Base-by-base conservation (phyloP, 768 basidiomycete species). In the Boletus tomentosulus region DNA sequence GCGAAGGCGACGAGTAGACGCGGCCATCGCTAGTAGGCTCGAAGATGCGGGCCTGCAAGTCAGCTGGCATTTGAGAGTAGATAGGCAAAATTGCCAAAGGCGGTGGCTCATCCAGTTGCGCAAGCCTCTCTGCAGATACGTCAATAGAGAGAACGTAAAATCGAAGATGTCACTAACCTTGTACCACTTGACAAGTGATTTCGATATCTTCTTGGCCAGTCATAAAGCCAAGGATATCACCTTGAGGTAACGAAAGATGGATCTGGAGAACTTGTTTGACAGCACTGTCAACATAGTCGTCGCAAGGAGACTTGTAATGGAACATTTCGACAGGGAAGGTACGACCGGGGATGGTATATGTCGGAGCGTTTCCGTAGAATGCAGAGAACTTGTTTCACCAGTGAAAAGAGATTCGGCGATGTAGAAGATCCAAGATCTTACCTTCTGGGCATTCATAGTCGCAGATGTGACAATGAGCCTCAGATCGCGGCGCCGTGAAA, bases 141-240 rank as follows among this genome's bases (percentile, higher is more conserved):
- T 34, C 48, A 31, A 51, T 47, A 34, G 50, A 15, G 50, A 15
- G 16, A 50, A 38, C 16, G 9, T 3, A 24, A 15, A 5, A n/a
- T 15, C 4, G 8, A 46, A 13, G 27, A 42, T 16, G 27, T 31
- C 5, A 66, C 80, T 44, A 48, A 93, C 94, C 94, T 70, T 87
- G 82, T n/a, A 98, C 76, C 30, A 98, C 96, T 64, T 92, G 89
- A 66, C 97, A 99, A 12, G 94, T 98, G 28, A 92, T 81, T 72
- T 98, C 96, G 56, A 99, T 99, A 68, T 99, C 96, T 73, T 98
- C 97, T 73, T 98, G 97, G 37, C 97, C 97, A 27, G 97, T 99
- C 96, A 98, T 98, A 71, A 99, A 99, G 27, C 98, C 93, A 38
- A 99, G 77, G 48, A 98, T 90, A 73, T 99, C 97, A 13, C 97